Base-by-base conservation (phyloP, 169 alveolate species). In the Eimeria acervulina region DNA sequence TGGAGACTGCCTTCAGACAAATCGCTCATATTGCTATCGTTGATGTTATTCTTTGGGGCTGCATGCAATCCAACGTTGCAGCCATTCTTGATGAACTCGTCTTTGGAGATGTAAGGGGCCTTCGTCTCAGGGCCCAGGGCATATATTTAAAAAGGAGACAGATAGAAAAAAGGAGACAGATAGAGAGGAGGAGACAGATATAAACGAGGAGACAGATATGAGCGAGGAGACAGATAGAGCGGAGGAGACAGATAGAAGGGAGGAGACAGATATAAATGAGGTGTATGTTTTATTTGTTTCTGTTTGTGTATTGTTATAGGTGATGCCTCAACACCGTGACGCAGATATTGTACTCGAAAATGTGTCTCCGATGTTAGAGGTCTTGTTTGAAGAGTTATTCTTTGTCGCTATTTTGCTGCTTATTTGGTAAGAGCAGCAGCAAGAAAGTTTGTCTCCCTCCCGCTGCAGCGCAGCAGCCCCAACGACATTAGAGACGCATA, bases 41-140 rank as follows among this genome's bases (percentile, higher is more conserved):
- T 63, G 97, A 96, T 63, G 96, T 98, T 31, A 93, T 98, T 8
- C 96, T 98, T 44, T 97, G 98, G 98, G 97, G 98, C 63, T 96
- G 96, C 72, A 96, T 98, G 91, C 99, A 98, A 51, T 96, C 99
- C n/a, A 97, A 97, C 47, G 33, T 97, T 38, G 98, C 99, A 8
- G 97, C 83, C 59, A 95, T 96, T 28, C 95, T 98, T 52, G 99
- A 98, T 88, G 96, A 91, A 44, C 91, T 97, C 42, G 90, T 98
- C 68, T 96, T 96, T 84, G 96, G 95, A 76, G 98, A 97, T 31
- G 98, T 97, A 66, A 95, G 97, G n/a, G n/a, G n/a, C n/a, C n/a
- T n/a, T n/a, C n/a, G n/a, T n/a, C n/a, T n/a, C n/a, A n/a, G n/a
- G n/a, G n/a, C n/a, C n/a, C n/a, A n/a, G n/a, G 40, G 15, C 78